These are phyloP conservation scores for Cystobasidium ongulense DNA, from an alignment of 768 basidiomycete species.

Conservation along the genomic window DNA sequence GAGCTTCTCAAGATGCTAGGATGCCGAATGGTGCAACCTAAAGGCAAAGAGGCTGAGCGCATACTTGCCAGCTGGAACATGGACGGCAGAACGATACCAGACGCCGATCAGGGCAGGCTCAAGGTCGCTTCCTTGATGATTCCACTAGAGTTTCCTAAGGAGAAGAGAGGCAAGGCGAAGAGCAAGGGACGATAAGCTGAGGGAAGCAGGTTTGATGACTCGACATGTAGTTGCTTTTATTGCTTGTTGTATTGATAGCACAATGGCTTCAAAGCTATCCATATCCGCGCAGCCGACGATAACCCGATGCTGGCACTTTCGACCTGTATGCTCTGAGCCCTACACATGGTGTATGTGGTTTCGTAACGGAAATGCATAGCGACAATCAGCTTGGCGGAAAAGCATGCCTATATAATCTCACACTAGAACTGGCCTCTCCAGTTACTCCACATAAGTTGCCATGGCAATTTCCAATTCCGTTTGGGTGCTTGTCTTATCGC, in stretches of 20 bases:
- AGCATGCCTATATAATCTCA: background rate
- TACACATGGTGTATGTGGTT: too few relatives aligned
- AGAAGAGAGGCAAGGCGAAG: constrained; percentile 40
- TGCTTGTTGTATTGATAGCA: background rate
- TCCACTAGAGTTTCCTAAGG: constrained; percentile 75
- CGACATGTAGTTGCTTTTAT: background rate
- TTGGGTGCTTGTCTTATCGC: background rate
- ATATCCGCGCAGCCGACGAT: too few relatives aligned
- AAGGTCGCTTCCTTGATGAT: constrained; percentile 66
- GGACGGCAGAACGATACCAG: background rate
- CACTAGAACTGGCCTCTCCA: constrained; percentile 16
- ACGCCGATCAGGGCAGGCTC: constrained; percentile 44
- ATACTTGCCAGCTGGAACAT: constrained; percentile 9
- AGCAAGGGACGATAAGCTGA: background rate
- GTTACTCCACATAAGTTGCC: constrained; percentile 10
- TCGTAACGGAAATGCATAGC: background rate
- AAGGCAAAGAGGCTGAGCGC: constrained; percentile 14
- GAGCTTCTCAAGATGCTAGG: constrained; percentile 22
- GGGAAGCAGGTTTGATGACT: too few relatives aligned
- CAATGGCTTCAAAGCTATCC: too few relatives aligned
- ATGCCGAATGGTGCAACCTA: background rate
- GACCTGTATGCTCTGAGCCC: too few relatives aligned
- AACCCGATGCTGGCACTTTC: too few relatives aligned
- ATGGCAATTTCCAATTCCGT: constrained; percentile 22
- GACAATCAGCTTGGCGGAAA: background rate